phyloP scores from a whole-genome alignment of 441 rosid species.

The Erodium texanum region DNA sequence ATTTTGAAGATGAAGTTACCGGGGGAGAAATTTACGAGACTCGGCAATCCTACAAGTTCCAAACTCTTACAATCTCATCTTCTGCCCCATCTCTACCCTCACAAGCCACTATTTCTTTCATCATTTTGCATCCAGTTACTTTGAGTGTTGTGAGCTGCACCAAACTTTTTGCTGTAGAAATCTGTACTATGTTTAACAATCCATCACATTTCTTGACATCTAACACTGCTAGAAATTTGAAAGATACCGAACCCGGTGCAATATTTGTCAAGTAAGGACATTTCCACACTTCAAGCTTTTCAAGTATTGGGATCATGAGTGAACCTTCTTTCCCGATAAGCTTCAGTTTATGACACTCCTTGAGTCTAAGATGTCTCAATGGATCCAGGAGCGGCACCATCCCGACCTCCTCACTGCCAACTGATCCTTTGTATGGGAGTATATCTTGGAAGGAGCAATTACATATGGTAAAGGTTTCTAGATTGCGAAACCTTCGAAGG shows the following conservation, averaged over 20 bases:
- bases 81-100: background rate
- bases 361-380: too few species aligned
- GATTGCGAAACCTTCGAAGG: slow-evolving; percentile 7
- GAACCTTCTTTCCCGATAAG: too few species aligned
- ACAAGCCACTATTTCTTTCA: slow-evolving; percentile 12
- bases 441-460: too few species aligned
- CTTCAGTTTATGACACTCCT: too few species aligned
- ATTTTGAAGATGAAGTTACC: slow-evolving; percentile 5
- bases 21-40: slow-evolving; percentile 11
- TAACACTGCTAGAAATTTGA: slow-evolving; percentile 3
- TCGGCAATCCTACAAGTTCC: background rate
- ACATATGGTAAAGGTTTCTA: background rate
- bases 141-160: slow-evolving; percentile 5
- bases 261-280: background rate
- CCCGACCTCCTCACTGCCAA: too few species aligned
- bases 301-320: too few species aligned
- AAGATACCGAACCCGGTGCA: slow-evolving; percentile 12
- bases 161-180: slow-evolving; percentile 1
- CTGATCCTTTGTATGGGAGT: background rate
- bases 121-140: background rate
- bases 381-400: too few species aligned
- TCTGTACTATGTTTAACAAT: too few species aligned
- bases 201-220: background rate
- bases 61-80: slow-evolving; percentile 2
- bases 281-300: too few species aligned